phyloP scores from a whole-genome alignment of 371 early-diverging fungal genomes.

The Rhizomucor pusillus region DNA sequence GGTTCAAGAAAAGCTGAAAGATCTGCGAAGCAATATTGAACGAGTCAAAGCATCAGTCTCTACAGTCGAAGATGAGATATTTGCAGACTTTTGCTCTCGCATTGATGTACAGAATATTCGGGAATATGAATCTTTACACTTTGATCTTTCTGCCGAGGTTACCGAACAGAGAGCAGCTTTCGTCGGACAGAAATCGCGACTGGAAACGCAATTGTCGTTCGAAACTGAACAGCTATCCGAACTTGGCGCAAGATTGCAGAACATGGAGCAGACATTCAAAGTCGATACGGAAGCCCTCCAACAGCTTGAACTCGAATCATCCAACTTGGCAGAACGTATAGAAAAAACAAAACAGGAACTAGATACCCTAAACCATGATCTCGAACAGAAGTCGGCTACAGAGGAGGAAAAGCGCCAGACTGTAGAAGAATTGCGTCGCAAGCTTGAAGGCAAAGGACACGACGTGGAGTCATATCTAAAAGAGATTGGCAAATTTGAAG shows the following conservation, averaged over 20 bases:
- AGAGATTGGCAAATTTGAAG: slow-evolving; percentile 63
- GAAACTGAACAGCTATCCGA: slow-evolving; percentile 75
- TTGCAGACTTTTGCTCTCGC: slow-evolving; percentile 73
- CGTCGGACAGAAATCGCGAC: slow-evolving; percentile 68
- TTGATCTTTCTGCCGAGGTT: slow-evolving; percentile 66
- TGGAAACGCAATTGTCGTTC: slow-evolving; percentile 75
- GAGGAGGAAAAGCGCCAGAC: slow-evolving; percentile 55
- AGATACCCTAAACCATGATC: slow-evolving; percentile 25
- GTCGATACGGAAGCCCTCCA: slow-evolving; percentile 31
- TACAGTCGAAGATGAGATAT: slow-evolving; percentile 70
- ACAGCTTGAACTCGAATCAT: slow-evolving; percentile 32
- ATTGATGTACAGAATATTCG: slow-evolving; percentile 76
- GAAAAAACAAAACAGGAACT: slow-evolving; percentile 30
- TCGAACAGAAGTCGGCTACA: slow-evolving; percentile 36
- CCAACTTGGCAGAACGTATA: slow-evolving; percentile 40
- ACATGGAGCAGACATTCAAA: slow-evolving; percentile 38
- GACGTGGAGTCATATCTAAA: slow-evolving; percentile 69
- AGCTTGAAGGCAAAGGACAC: slow-evolving; percentile 56
- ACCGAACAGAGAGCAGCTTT: slow-evolving; percentile 75
- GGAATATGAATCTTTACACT: slow-evolving; percentile 72
- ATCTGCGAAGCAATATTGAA: slow-evolving; percentile 6
- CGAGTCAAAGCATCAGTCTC: slow-evolving; percentile 57
- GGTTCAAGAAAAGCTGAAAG: no score
- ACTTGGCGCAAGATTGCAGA: slow-evolving; percentile 54
- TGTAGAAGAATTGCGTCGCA: slow-evolving; percentile 58